Evolutionary conservation across 306 rosid species (phyloP).

Genomic region (Corylus heterophylla): DNA sequence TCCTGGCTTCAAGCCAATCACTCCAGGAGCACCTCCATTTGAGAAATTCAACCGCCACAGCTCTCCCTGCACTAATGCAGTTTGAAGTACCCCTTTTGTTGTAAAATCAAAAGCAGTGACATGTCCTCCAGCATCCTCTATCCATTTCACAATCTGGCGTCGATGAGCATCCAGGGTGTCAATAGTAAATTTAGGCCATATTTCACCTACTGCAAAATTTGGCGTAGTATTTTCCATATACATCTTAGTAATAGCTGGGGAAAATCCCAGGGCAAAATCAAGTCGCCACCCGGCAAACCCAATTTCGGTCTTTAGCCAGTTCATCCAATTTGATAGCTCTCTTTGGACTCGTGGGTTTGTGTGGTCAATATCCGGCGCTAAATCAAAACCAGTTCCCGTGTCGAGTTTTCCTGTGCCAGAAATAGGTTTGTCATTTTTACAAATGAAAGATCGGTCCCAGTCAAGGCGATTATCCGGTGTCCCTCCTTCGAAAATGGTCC

Average conservation of each 20-base stretch:
- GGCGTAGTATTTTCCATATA: neutral
- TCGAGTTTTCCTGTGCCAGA: neutral
- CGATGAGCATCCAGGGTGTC: conserved; percentile 32
- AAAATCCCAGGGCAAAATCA: neutral
- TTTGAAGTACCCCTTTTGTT: conserved; percentile 40
- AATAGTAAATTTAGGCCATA: neutral
- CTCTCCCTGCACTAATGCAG: conserved; percentile 31
- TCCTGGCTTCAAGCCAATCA: conserved; percentile 45
- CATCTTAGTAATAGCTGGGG: neutral
- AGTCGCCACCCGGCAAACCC: neutral
- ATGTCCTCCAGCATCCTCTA: conserved; percentile 32
- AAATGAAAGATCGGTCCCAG: neutral
- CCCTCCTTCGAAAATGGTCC: conserved; percentile 3
- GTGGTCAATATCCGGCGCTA: neutral
- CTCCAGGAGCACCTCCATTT: conserved; percentile 31
- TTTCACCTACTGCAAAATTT: neutral
- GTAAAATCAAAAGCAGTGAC: conserved; percentile 50
- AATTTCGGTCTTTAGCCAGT: neutral
- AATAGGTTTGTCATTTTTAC: neutral
- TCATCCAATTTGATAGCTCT: conserved; percentile 5
- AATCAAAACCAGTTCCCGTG: neutral
- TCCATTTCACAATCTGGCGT: conserved; percentile 31
- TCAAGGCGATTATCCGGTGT: conserved; percentile 2
- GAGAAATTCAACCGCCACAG: conserved; percentile 36
- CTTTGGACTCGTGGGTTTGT: neutral